Conservation (phyloP, 176 grass and related monocot species). For the Zoysia japonica region DNA sequence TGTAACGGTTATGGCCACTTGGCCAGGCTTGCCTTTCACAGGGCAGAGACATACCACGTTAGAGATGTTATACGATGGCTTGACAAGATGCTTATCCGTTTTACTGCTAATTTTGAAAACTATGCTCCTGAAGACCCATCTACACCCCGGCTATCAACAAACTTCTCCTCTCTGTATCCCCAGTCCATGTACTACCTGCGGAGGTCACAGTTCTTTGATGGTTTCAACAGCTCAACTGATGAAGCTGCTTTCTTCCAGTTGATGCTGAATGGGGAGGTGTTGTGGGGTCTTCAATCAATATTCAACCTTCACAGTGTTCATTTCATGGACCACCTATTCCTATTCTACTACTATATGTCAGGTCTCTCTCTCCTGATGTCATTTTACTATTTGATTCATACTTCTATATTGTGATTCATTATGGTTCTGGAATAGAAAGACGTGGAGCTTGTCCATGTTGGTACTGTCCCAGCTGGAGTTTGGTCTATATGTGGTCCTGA, state of each 20-base stretch:
- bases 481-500: conserved; percentile 68
- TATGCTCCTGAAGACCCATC: conserved; percentile 93
- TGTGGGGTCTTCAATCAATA: conserved; percentile 86
- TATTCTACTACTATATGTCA: conserved; percentile 79
- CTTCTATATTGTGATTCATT: conserved; percentile 92
- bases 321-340: conserved; percentile 97
- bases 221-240: conserved; percentile 91
- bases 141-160: conserved; percentile 82
- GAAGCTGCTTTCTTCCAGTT: conserved; percentile 93
- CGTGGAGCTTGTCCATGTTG: conserved; percentile 56
- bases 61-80: conserved; percentile 96
- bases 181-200: conserved; percentile 96
- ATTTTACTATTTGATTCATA: conserved; percentile 99
- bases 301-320: conserved; percentile 94
- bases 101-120: conserved; percentile 96
- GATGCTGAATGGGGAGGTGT: conserved; percentile 96
- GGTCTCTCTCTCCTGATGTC: conserved; percentile 88
- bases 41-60: conserved; percentile 81
- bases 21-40: conserved; percentile 73
- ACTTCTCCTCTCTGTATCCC: conserved; percentile 81
- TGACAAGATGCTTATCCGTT: conserved; percentile 99
- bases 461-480: conserved; percentile 58
- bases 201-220: conserved; percentile 97
- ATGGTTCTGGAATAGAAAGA: conserved; percentile 66
- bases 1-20: conserved; percentile 66